phyloP scores from a whole-genome alignment of 179 eudicot genomes.

The Carnegiea gigantea region DNA sequence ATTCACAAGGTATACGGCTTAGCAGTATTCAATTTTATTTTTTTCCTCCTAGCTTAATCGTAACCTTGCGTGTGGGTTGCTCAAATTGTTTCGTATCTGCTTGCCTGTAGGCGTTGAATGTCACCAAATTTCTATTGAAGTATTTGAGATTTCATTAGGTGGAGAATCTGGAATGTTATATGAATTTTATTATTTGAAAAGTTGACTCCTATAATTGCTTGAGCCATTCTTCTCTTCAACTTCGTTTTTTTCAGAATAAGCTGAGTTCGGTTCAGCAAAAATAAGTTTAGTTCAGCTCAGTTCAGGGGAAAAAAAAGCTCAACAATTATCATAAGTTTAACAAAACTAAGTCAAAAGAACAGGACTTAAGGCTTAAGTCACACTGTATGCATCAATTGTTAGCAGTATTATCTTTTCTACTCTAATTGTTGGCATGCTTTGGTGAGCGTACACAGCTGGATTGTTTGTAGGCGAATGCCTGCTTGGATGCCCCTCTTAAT shows the following conservation, averaged over 20 bases:
- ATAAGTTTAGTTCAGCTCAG: too few relatives aligned
- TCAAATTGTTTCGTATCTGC: neutral
- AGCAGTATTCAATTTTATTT: neutral
- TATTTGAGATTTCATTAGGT: neutral
- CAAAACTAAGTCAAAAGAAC: too few relatives aligned
- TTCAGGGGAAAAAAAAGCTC: too few relatives aligned
- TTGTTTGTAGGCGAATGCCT: too few relatives aligned
- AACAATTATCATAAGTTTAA: too few relatives aligned
- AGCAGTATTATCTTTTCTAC: neutral
- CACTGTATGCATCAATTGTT: neutral
- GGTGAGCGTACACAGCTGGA: neutral
- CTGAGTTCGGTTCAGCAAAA: too few relatives aligned
- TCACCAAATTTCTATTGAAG: neutral
- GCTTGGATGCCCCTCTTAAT: too few relatives aligned
- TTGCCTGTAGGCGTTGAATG: neutral
- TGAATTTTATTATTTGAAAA: neutral
- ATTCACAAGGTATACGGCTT: constrained; percentile 69
- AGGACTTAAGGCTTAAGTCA: too few relatives aligned
- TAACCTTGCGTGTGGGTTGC: neutral
- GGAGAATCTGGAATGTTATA: neutral
- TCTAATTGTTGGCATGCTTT: neutral
- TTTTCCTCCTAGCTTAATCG: neutral
- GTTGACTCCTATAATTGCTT: neutral
- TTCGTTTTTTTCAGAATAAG: too few relatives aligned
- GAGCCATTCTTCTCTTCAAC: too few relatives aligned